Evolutionary conservation across 2,329 filamentous ascomycete genomes (phyloP).

Genomic region (Pseudocercospora ulei): DNA sequence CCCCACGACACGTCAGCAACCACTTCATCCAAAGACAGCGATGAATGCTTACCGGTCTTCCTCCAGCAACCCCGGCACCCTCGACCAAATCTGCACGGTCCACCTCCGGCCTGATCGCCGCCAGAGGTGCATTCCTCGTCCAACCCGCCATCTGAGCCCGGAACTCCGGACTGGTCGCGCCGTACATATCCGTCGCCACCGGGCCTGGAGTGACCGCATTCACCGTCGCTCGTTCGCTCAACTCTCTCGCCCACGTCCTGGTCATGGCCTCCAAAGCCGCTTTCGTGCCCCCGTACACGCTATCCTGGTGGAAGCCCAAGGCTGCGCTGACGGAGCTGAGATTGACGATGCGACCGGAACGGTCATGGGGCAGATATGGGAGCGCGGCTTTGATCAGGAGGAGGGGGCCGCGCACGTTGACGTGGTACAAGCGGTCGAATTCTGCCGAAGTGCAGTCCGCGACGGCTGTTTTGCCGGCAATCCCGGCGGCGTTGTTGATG

Average conservation of each 20-base stretch:
- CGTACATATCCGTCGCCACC: slow-evolving; percentile 57
- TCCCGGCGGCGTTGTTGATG: slow-evolving; percentile 72
- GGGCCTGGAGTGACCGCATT: slow-evolving; percentile 59
- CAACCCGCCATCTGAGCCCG: slow-evolving; percentile 51
- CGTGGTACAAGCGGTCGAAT: slow-evolving; percentile 61
- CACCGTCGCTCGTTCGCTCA: slow-evolving; percentile 53
- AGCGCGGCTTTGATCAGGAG: slow-evolving; percentile 64
- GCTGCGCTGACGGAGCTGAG: slow-evolving; percentile 50
- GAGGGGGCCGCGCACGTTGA: slow-evolving; percentile 75
- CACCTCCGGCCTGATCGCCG: slow-evolving; percentile 50
- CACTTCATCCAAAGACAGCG: slow-evolving; percentile 35
- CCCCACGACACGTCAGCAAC: slow-evolving; percentile 35
- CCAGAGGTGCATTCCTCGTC: slow-evolving; percentile 56
- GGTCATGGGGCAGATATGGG: slow-evolving; percentile 60
- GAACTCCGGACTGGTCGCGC: slow-evolving; percentile 48
- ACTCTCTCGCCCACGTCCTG: slow-evolving; percentile 55
- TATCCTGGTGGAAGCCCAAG: slow-evolving; percentile 50
- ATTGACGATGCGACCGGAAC: slow-evolving; percentile 56
- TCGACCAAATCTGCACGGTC: slow-evolving; percentile 51
- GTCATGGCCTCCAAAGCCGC: slow-evolving; percentile 60
- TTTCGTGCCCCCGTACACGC: slow-evolving; percentile 57
- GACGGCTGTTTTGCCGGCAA: slow-evolving; percentile 53
- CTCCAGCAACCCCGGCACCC: slow-evolving; percentile 41
- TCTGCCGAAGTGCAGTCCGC: slow-evolving; percentile 54
- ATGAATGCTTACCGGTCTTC: slow-evolving; percentile 41